These are phyloP conservation scores for Penstemon barbatus DNA, from an alignment of 257 asterid genomes.

Conservation along the genomic window DNA sequence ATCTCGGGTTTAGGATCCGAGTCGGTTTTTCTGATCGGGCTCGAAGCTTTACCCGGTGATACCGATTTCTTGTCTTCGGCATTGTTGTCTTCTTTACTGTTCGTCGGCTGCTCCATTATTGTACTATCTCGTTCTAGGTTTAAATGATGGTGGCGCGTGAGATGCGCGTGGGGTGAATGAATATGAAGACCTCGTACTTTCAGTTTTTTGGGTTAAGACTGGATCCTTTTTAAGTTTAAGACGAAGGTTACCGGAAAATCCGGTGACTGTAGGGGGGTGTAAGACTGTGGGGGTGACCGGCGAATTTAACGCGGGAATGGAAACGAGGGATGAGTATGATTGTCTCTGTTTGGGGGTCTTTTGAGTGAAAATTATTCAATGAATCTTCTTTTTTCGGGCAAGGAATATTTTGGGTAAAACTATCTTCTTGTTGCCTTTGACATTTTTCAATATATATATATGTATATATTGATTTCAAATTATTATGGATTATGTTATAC, in stretches of 20 bases:
- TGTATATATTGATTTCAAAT: no score
- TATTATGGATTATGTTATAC: no score
- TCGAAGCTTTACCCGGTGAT: constrained; percentile 37
- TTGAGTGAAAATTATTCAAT: no score
- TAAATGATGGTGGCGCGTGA: constrained; percentile 43
- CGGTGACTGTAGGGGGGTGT: constrained; percentile 23
- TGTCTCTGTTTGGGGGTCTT: no score
- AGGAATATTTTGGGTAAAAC: no score
- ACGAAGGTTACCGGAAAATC: constrained; percentile 33
- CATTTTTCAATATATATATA: no score
- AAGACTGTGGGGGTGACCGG: constrained; percentile 36
- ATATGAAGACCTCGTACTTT: not conserved
- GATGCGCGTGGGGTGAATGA: constrained; percentile 33
- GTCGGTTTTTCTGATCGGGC: constrained; percentile 30
- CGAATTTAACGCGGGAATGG: constrained; percentile 39
- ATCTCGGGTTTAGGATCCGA: constrained; percentile 39
- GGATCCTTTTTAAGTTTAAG: constrained; percentile 12
- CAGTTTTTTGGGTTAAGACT: not conserved
- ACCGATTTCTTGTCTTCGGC: constrained; percentile 44
- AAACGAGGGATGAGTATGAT: not conserved
- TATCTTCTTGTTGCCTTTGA: no score
- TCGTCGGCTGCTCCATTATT: constrained; percentile 48
- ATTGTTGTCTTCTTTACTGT: constrained; percentile 29
- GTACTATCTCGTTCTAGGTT: not conserved
- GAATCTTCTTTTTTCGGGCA: no score